Evolutionary conservation across 2,329 filamentous ascomycete species (phyloP), one percentile per base, ranked within the genome.

Genomic region (Nothomitra cinnamomea): DNA sequence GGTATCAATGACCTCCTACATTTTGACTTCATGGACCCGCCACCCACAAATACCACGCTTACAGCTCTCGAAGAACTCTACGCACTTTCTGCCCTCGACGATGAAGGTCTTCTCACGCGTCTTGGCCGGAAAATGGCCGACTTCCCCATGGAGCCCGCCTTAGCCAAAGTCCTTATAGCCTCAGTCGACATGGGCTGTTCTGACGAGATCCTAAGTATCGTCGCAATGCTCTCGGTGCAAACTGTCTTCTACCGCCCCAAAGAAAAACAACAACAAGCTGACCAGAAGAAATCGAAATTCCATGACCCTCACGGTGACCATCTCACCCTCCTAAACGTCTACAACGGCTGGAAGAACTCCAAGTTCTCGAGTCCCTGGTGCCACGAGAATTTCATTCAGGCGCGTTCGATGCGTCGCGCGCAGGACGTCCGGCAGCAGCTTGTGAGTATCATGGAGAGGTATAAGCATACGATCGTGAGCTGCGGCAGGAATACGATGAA

Each of bases 1-100:
- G 92, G 94, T 2, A 96, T 98, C 67, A 96, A 98, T 63, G 92
- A 98, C 64, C 73, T 98, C 1, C 75, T 98, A 12, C 88, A 94
- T 64, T 98, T 98, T 62, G 90, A 96, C 68, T 98, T 98, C 62
- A 96, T 98, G 90, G 92, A 98, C 62, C 89, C 92, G 0, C 92
- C 92, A 0, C 92, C 92, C 0, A 92, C 92, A 28, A 95, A 96
- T 62, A 96, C 92, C 12, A 95, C 96, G 87, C 77, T 98, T 58
- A 94, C 88, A 51, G 92, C 92, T 0, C 72, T 98, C 2, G 94
- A 98, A 68, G 92, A 96, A 64, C 74, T 98, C 0, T 98, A 98
- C 63, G 87, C 88, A 0, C 72, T 98, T 10, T 87, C 84, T 2
- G 90, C 90, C 0, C 74, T 98, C 0, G 92, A 98, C 58, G 90